Conservation (phyloP, 768 basidiomycete genomes). For the Tulasnella sp. region DNA sequence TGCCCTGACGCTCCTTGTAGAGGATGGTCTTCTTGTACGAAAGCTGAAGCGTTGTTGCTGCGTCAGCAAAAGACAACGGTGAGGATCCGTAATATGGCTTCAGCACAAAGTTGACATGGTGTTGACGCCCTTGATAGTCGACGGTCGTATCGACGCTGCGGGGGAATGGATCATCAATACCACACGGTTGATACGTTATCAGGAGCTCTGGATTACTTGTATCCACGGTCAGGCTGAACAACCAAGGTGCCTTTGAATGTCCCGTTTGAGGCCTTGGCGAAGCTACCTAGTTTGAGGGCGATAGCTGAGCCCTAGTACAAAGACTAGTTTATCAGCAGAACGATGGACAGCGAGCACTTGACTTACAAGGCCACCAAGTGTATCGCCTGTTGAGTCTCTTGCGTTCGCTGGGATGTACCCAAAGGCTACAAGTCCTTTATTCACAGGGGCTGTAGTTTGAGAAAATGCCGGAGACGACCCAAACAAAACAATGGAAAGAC, state of each 20-base stretch:
- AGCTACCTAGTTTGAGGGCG: slow-evolving; percentile 46
- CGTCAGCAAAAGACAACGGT: slow-evolving; percentile 43
- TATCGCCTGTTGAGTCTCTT: slow-evolving; percentile 49
- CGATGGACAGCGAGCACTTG: too few relatives aligned
- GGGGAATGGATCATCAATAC: not conserved
- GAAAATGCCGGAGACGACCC: not conserved
- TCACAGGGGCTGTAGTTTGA: not conserved
- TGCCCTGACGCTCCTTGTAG: slow-evolving; percentile 41
- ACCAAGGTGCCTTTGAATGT: slow-evolving; percentile 44
- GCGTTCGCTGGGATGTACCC: slow-evolving; percentile 54
- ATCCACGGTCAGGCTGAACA: slow-evolving; percentile 47
- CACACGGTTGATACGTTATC: not conserved
- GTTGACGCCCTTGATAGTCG: slow-evolving; percentile 58
- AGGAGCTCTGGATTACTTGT: not conserved
- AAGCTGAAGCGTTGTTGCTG: slow-evolving; percentile 45
- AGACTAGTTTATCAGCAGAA: not conserved
- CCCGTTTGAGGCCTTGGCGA: slow-evolving; percentile 33
- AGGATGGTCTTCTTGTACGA: slow-evolving; percentile 45
- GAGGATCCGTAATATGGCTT: slow-evolving; percentile 45
- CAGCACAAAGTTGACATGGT: slow-evolving; percentile 50
- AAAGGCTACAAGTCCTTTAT: slow-evolving; percentile 51
- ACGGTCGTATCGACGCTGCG: slow-evolving; percentile 37
- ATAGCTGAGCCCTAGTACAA: slow-evolving; percentile 42
- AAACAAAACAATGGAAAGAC: not conserved
- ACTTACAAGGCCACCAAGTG: slow-evolving; percentile 50